Percentiles rank a stretch among this genome's conserved stretches.
Conservation (phyloP, 73 alveolate genomes). For the Halteria grandinella region DNA sequence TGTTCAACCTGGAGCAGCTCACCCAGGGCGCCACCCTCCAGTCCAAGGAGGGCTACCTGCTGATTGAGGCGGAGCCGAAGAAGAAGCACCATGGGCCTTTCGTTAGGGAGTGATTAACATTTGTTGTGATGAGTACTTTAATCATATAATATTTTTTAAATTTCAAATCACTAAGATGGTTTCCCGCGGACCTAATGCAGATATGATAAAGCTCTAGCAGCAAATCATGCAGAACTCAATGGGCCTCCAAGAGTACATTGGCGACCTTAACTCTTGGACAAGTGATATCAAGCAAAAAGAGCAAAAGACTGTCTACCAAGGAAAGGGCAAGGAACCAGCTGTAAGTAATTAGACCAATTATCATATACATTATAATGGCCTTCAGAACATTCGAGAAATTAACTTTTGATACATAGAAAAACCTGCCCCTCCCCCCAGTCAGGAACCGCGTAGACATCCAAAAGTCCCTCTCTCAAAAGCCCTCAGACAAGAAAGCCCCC, state of each 20-base stretch:
- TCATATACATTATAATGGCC: background rate
- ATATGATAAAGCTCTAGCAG: conserved; percentile 35
- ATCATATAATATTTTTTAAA: too few species aligned
- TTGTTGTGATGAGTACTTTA: too few species aligned
- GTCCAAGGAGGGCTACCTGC: too few species aligned
- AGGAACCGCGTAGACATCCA: conserved; percentile 38
- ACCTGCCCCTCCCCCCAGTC: conserved; percentile 62
- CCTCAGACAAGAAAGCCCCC: too few species aligned
- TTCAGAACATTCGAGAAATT: background rate
- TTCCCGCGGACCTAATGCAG: too few species aligned
- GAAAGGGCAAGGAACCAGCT: background rate
- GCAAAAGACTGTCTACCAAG: background rate
- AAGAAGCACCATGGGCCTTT: too few species aligned
- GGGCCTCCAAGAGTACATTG: conserved; percentile 50
- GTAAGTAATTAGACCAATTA: background rate
- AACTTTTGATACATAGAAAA: background rate
- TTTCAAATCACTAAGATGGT: too few species aligned
- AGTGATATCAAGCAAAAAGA: conserved; percentile 51
- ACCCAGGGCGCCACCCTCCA: too few species aligned
- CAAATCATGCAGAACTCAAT: conserved; percentile 47
- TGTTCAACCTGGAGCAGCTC: too few species aligned
- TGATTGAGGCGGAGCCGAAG: too few species aligned
- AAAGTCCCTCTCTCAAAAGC: background rate
- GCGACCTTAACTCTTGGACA: conserved; percentile 53
- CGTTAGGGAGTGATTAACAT: too few species aligned